phyloP scores from a whole-genome alignment of 805 yeast species.

The Ogataea ramenticola region DNA sequence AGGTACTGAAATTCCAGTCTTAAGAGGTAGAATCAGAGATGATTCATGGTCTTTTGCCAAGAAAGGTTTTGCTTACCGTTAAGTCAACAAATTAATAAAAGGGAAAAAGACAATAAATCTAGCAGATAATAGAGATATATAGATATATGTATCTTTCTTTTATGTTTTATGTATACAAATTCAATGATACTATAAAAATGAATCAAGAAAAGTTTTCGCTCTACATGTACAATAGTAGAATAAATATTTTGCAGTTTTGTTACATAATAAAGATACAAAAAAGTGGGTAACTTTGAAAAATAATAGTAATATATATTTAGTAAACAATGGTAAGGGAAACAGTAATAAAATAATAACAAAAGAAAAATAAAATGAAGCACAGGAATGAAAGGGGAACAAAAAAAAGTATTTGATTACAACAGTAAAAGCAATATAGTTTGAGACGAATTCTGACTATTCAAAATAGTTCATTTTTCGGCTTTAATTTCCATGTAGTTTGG shows the following conservation, averaged over 20 bases:
- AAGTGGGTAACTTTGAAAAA: not conserved
- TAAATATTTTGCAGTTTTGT: too few relatives aligned
- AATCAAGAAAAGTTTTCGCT: too few relatives aligned
- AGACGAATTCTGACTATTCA: too few relatives aligned
- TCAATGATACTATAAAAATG: too few relatives aligned
- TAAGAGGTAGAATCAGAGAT: conserved; percentile 95
- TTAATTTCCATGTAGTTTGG: conserved; percentile 40
- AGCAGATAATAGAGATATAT: too few relatives aligned
- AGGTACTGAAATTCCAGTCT: conserved; percentile 85
- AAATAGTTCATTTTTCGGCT: conserved; percentile 5
- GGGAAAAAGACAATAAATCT: not conserved
- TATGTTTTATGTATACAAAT: too few relatives aligned
- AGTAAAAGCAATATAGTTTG: too few relatives aligned
- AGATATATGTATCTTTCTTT: too few relatives aligned
- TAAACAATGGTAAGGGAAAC: not conserved
- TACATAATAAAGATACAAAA: not conserved
- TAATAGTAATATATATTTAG: not conserved
- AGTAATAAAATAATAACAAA: not conserved
- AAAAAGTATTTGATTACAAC: too few relatives aligned
- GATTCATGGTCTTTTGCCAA: conserved; percentile 69
- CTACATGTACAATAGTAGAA: too few relatives aligned
- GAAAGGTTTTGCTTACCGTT: conserved; percentile 32
- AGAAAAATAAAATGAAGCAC: not conserved
- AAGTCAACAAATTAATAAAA: conserved; percentile 3
- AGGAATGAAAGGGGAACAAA: too few relatives aligned